These are phyloP conservation scores for Jimgerdemannia lactiflua DNA, from an alignment of 192 early-diverging fungal genomes.

Conservation along the genomic window DNA sequence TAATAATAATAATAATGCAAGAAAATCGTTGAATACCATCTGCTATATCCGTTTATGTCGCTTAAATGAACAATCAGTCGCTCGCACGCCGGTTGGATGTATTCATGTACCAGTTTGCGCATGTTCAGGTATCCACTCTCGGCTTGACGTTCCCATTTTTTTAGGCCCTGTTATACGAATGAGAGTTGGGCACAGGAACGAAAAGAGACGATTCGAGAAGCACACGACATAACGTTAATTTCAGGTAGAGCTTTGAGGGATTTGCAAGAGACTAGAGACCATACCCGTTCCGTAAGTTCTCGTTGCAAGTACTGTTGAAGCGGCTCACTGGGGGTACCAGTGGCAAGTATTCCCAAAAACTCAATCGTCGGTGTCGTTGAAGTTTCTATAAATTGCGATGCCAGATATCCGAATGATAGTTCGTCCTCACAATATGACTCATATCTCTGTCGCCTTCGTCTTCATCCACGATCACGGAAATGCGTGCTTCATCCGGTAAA, in stretches of 20 bases:
- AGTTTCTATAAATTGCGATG: not conserved
- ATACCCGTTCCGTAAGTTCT: slow-evolving; percentile 14
- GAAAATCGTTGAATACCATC: slow-evolving; percentile 2
- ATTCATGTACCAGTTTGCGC: slow-evolving; percentile 17
- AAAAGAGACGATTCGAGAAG: not conserved
- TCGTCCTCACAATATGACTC: no score
- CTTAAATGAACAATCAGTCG: slow-evolving; percentile 10
- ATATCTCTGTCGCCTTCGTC: not conserved
- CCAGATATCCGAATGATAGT: no score
- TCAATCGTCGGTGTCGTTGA: slow-evolving; percentile 14
- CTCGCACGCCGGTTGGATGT: slow-evolving; percentile 17
- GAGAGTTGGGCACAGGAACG: not conserved
- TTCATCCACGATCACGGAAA: not conserved
- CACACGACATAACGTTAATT: not conserved
- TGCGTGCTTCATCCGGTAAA: no score
- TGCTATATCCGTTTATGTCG: slow-evolving; percentile 16
- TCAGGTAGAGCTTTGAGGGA: not conserved
- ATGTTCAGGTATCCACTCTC: slow-evolving; percentile 10
- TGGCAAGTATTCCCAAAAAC: slow-evolving; percentile 18
- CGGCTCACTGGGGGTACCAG: slow-evolving; percentile 10
- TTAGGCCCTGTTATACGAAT: slow-evolving; percentile 3
- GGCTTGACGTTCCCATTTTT: slow-evolving; percentile 20
- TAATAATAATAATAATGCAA: no score
- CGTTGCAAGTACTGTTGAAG: slow-evolving; percentile 15
- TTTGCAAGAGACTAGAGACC: not conserved